A percentile compares a stretch with the other conserved stretches of the same genome.
Conservation (phyloP, 1,284 basidiomycete genomes). For the Rhizopogon parksii region DNA sequence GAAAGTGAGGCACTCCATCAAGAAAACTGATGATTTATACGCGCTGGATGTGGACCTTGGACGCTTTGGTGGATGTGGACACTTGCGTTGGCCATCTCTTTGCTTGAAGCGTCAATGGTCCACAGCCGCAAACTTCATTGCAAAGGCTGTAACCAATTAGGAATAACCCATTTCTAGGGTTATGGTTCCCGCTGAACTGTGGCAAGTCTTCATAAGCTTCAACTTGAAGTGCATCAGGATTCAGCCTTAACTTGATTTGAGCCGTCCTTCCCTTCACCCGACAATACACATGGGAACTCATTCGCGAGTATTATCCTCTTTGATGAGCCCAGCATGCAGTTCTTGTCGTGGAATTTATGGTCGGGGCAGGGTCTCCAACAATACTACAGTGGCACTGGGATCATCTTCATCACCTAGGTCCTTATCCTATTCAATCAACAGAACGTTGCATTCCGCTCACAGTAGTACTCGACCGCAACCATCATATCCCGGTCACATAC, state of each 20-base stretch:
- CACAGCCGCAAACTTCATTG: too few relatives aligned
- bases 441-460: constrained; percentile 8
- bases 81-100: not conserved
- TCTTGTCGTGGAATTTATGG: not conserved
- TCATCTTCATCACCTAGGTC: not conserved
- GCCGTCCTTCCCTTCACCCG: not conserved
- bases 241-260: not conserved
- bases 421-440: not conserved
- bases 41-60: not conserved
- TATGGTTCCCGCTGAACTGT: not conserved
- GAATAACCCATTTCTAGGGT: constrained; percentile 7
- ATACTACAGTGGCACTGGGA: not conserved
- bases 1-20: not conserved
- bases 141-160: too few relatives aligned
- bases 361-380: not conserved
- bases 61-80: constrained; percentile 3
- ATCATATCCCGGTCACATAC: constrained; percentile 74
- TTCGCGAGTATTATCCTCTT: not conserved
- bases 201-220: too few relatives aligned
- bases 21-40: not conserved
- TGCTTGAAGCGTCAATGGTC: not conserved
- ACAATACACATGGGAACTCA: not conserved
- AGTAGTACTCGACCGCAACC: constrained; percentile 23
- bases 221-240: not conserved
- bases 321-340: not conserved